These are phyloP conservation scores for Plasmodium vinckei DNA, from an alignment of 169 alveolate species.

Conservation along the genomic window DNA sequence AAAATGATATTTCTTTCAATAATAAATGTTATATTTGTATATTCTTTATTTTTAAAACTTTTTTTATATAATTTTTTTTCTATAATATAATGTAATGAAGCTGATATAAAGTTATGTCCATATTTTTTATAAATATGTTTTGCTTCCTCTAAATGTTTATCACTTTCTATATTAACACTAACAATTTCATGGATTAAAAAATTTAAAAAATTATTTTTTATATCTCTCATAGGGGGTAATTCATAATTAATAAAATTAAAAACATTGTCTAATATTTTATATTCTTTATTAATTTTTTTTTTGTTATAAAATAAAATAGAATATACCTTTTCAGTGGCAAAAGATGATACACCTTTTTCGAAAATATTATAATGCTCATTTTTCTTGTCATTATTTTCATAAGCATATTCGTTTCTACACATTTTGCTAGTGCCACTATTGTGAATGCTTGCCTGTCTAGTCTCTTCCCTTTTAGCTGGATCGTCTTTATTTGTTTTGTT, in stretches of 20 bases:
- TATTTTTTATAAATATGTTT: conserved; percentile 45
- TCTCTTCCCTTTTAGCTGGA: background rate
- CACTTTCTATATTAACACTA: conserved; percentile 35
- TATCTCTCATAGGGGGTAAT: conserved; percentile 33
- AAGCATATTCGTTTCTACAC: background rate
- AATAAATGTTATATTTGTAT: conserved; percentile 52
- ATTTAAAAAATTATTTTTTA: conserved; percentile 42
- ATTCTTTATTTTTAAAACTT: conserved; percentile 21
- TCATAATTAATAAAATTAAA: conserved; percentile 28
- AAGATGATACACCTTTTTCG: background rate
- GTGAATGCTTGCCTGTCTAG: background rate
- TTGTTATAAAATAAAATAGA: conserved; percentile 68
- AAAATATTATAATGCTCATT: no score
- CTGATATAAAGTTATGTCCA: conserved; percentile 61
- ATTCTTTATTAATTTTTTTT: conserved; percentile 31
- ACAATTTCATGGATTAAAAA: conserved; percentile 54
- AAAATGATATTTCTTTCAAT: conserved; percentile 30
- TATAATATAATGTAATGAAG: conserved; percentile 72
- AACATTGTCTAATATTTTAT: conserved; percentile 35
- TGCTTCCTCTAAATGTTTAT: conserved; percentile 63
- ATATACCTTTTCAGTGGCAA: background rate
- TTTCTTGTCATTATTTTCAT: no score
- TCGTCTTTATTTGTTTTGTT: background rate
- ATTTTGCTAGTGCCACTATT: background rate
- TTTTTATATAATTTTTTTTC: conserved; percentile 50